phyloP scores from a whole-genome alignment of 495 filamentous ascomycete genomes.

The Aspergillus egyptiacus region DNA sequence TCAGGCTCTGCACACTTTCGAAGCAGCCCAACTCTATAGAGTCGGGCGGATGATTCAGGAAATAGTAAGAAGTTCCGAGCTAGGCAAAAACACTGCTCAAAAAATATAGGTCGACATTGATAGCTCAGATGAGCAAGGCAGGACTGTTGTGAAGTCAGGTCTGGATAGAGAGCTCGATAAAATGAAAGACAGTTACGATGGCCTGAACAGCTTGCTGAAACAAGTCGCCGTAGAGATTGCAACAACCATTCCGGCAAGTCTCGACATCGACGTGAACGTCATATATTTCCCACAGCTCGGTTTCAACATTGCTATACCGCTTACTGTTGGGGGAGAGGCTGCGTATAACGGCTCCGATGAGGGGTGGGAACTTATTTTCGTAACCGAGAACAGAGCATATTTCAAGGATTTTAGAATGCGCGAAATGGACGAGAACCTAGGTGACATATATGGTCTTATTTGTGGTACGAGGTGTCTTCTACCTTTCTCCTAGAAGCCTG shows the following conservation, averaged over 20 bases:
- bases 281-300: conserved; percentile 90
- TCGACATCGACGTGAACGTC: conserved; percentile 63
- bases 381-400: conserved; percentile 64
- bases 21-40: conserved; percentile 49
- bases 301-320: conserved; percentile 72
- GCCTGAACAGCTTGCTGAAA: conserved; percentile 66
- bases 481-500: neutral
- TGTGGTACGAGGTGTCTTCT: conserved; percentile 52
- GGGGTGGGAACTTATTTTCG: conserved; percentile 75
- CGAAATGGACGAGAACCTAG: conserved; percentile 74
- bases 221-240: conserved; percentile 57
- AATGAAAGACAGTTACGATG: conserved; percentile 71
- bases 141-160: conserved; percentile 66
- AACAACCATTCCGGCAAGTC: conserved; percentile 52
- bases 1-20: conserved; percentile 39
- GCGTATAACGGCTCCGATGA: conserved; percentile 59
- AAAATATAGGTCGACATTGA: conserved; percentile 68
- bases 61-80: conserved; percentile 35
- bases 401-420: conserved; percentile 85
- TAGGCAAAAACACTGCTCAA: neutral
- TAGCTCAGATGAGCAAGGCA: conserved; percentile 63
- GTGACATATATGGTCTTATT: conserved; percentile 79
- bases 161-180: conserved; percentile 72
- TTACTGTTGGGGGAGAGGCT: conserved; percentile 55
- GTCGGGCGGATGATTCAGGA: conserved; percentile 66